phyloP scores from a whole-genome alignment of 495 filamentous ascomycete species.

The Evernia prunastri region DNA sequence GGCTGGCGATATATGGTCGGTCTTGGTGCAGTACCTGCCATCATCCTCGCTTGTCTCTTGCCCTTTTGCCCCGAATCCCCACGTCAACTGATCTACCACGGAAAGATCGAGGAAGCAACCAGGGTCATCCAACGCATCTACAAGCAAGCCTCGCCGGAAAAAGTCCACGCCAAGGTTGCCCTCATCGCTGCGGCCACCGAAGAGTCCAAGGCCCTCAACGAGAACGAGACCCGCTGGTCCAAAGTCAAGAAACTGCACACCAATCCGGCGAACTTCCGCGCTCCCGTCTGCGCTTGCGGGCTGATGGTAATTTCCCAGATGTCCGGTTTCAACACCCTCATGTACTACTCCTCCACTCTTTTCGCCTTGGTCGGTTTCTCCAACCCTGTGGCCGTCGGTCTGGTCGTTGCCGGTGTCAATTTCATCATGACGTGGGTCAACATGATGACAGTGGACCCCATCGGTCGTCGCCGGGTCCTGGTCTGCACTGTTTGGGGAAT shows the following conservation, averaged over 20 bases:
- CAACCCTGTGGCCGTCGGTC: constrained; percentile 44
- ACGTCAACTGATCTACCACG: constrained; percentile 45
- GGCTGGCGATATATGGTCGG: constrained; percentile 49
- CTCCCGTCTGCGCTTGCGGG: constrained; percentile 45
- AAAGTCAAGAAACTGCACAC: constrained; percentile 43
- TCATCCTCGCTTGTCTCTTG: constrained; percentile 38
- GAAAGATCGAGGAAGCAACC: constrained; percentile 36
- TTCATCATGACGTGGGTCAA: constrained; percentile 49
- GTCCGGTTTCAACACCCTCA: constrained; percentile 44
- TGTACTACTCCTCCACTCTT: constrained; percentile 47
- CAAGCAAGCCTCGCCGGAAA: constrained; percentile 32
- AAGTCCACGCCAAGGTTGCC: constrained; percentile 36
- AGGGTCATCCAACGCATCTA: constrained; percentile 37
- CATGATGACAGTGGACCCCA: constrained; percentile 42
- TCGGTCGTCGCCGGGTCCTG: constrained; percentile 43
- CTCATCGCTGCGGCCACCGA: constrained; percentile 35
- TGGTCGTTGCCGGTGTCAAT: constrained; percentile 46
- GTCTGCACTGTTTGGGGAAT: constrained; percentile 42
- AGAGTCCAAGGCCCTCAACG: constrained; percentile 35
- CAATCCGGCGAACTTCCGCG: constrained; percentile 40
- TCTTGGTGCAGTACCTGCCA: constrained; percentile 44
- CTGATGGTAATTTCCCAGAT: constrained; percentile 45
- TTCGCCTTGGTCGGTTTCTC: constrained; percentile 48
- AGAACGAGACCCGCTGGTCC: constrained; percentile 31
- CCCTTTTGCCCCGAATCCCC: constrained; percentile 48